Base-by-base conservation (phyloP, 2,329 filamentous ascomycete species). In the Canariomyces notabilis region DNA sequence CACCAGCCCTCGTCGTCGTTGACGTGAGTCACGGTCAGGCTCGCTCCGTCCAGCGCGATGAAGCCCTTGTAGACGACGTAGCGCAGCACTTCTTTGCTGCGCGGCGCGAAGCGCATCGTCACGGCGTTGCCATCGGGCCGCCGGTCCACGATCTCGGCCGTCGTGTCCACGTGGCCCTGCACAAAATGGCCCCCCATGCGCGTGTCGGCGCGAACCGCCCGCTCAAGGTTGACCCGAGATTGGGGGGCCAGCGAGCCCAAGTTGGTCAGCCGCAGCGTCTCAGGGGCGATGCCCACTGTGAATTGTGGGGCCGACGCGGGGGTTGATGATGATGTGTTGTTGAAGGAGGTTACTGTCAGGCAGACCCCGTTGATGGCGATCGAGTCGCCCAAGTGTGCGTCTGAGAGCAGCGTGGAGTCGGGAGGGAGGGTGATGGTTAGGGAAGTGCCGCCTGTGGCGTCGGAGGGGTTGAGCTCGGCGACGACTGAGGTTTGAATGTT, bases 121-220 rank as follows among this genome's bases (percentile, higher is more conserved):
- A 95, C 67, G 6, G 93, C 88, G 68, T 97, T 95, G 47, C 91
- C 89, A 67, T 98, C 93, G 3, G 83, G 82, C 15, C 77, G 82
- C 29, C 86, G 78, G 35, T 79, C 77, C 32, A 83, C 63, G 50
- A 98, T 86, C 35, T 77, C 79, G 0, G 91, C 93, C 32, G 85
- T 82, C 9, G 89, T 91, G 67, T 98, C 94, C 50, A 98, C 91
- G 67, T 98, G 93, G 33, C 93, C 93, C 70, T 98, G 94, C 23
- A 97, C 91, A 61, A 97, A 95, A 70, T 98, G 93, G 0, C 93
- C 93, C 37, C 94, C 93, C 89, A 98, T 97, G 45, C 93, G 87
- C 37, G 91, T 96, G 59, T 86, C 80, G 4, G 89, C 89, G 15
- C 86, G 85, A 44, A 98, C 90, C 3, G 93, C 91, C 14, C 93